Evolutionary conservation across 768 basidiomycete genomes (phyloP), one percentile per base, ranked within the genome.

Genomic region (Calocybe cyanea): DNA sequence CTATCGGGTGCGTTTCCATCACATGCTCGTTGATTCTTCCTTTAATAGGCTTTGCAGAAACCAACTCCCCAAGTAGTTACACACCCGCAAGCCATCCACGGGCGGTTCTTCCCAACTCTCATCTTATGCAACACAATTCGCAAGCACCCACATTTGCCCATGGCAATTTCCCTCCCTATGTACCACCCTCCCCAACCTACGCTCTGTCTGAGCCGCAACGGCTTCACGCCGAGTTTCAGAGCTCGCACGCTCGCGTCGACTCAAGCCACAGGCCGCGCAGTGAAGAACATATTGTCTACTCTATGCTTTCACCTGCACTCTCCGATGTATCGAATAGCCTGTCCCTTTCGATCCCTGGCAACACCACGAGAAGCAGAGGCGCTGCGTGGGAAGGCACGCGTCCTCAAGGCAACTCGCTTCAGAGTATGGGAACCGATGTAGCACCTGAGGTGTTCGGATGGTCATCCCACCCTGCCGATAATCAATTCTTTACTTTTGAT

Each of bases 401-500:
- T 39, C n/a, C n/a, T n/a, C n/a, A n/a, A 45, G 45, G 21, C 36
- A 38, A 25, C 33, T n/a, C n/a, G n/a, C n/a, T 53, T 14, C 43
- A 45, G 13, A 36, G 42, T n/a, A 17, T 37, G 13, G 51, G 37
- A 19, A 19, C 32, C 18, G 53, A 51, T 6, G 36, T 57, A 13
- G 24, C 52, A 51, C 19, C 61, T 52, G 61, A 59, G 41, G 19
- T 50, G 36, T 43, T 49, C 58, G 32, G 58, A 13, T 59, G 58
- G 58, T 37, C 50, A 15, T 34, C 56, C 19, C 47, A 43, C 13
- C 40, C 49, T 28, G 35, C 44, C 24, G 52, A 63, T 35, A 46
- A 57, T 17, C 60, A 66, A 23, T 58, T 62, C 15, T 55, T 65
- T 1, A 49, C 56, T 10, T 62, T 62, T 43, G 60, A 60, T 39